Evolutionary conservation across 2,329 filamentous ascomycete genomes (phyloP).

Genomic region (Fusarium drepaniforme): DNA sequence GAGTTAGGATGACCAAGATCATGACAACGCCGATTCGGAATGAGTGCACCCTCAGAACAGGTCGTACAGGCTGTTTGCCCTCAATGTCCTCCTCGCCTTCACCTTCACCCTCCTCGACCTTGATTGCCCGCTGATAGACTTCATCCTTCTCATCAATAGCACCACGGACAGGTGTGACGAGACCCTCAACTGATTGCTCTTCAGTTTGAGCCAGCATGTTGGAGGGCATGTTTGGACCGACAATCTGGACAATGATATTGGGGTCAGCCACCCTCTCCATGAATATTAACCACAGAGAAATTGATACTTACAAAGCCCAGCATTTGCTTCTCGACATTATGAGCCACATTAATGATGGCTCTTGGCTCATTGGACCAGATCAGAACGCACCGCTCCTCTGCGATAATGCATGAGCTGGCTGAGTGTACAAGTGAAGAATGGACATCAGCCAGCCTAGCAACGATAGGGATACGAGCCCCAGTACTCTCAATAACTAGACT

Average conservation of each 20-base stretch:
- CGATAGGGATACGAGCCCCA: conserved; percentile 40
- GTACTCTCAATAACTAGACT: conserved; percentile 37
- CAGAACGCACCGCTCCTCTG: conserved; percentile 37
- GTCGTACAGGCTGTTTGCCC: conserved; percentile 32
- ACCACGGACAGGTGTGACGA: conserved; percentile 38
- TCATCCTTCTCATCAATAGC: conserved; percentile 43
- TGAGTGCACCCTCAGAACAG: conserved; percentile 39
- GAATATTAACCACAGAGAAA: neutral
- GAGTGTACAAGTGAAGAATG: conserved; percentile 23
- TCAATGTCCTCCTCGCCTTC: conserved; percentile 38
- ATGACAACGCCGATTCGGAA: conserved; percentile 43
- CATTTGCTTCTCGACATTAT: conserved; percentile 44
- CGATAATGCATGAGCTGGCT: conserved; percentile 38
- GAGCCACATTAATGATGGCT: conserved; percentile 38
- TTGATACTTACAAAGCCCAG: conserved; percentile 38
- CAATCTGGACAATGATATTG: conserved; percentile 17
- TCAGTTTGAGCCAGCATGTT: conserved; percentile 39
- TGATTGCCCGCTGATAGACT: conserved; percentile 40
- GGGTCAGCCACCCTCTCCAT: neutral
- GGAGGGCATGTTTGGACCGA: conserved; percentile 42
- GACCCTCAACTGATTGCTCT: conserved; percentile 28
- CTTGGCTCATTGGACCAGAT: conserved; percentile 42
- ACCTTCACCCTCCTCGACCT: conserved; percentile 42
- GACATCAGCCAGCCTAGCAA: conserved; percentile 33
- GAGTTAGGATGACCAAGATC: conserved; percentile 42